Percentiles rank a stretch among this genome's conserved stretches.
phyloP scores from a whole-genome alignment of 2,329 filamentous ascomycete species.

The Aspergillus glaucus region DNA sequence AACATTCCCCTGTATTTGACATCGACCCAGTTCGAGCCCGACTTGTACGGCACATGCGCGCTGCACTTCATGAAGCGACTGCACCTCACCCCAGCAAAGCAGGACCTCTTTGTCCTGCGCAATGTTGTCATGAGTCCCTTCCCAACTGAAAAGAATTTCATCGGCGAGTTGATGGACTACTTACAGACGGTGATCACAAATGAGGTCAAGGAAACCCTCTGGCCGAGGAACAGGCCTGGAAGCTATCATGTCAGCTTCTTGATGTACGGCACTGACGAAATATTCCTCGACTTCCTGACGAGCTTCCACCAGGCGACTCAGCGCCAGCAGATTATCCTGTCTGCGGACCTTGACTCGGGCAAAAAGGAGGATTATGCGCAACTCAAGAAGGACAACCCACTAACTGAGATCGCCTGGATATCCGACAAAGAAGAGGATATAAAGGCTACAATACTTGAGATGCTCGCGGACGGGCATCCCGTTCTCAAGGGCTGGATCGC shows the following conservation, averaged over 20 bases:
- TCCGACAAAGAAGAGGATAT: background rate
- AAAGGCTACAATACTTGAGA: too few relatives aligned
- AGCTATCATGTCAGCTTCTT: background rate
- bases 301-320: constrained; percentile 39
- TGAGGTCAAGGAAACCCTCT: constrained; percentile 1
- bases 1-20: constrained; percentile 42
- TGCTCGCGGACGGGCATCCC: too few relatives aligned
- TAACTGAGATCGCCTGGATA: background rate
- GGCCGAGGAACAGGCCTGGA: background rate
- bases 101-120: constrained; percentile 40
- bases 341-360: background rate
- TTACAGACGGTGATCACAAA: constrained; percentile 4
- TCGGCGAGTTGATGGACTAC: background rate
- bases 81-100: constrained; percentile 18
- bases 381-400: background rate
- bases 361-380: background rate
- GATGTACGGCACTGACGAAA: constrained; percentile 22
- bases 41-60: constrained; percentile 39
- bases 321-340: constrained; percentile 32
- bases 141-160: constrained; percentile 11
- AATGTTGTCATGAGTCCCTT: constrained; percentile 43
- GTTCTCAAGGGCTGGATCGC: too few relatives aligned
- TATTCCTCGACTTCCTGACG: constrained; percentile 33
- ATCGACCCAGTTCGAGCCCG: constrained; percentile 37
- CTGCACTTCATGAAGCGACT: constrained; percentile 39